Percentiles rank a stretch among this genome's conserved stretches.
These are phyloP conservation scores for Lactarius akahatsu DNA, from an alignment of 768 basidiomycete genomes.

Conservation along the genomic window DNA sequence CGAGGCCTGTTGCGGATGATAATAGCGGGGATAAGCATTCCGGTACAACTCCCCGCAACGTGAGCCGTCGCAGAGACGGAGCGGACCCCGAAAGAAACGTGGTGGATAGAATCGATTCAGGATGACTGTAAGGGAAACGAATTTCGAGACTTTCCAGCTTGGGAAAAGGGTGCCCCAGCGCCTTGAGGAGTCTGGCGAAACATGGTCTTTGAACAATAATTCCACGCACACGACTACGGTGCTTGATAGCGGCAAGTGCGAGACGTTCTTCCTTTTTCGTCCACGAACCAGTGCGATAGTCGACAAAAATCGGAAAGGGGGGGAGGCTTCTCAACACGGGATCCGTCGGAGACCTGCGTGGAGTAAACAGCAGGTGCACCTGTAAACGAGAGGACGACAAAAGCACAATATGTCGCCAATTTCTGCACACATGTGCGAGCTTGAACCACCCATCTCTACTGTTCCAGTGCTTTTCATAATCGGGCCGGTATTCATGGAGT, in stretches of 20 bases:
- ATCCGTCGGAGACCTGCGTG: no score
- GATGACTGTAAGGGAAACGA: no score
- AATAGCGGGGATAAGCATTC: neutral
- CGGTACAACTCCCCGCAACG: neutral
- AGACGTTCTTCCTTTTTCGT: neutral
- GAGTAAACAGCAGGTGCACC: no score
- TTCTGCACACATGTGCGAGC: no score
- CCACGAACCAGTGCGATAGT: neutral
- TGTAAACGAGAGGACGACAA: no score
- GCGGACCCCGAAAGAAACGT: conserved; percentile 1
- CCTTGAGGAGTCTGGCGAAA: neutral
- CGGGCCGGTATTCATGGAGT: no score
- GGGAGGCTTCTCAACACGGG: no score
- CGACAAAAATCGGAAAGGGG: conserved; percentile 2
- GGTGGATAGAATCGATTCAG: neutral
- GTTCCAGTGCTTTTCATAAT: no score
- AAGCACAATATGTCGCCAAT: no score
- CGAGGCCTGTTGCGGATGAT: conserved; percentile 2
- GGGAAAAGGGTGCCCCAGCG: neutral
- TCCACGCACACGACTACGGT: conserved; percentile 1
- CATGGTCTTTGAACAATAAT: neutral
- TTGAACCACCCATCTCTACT: no score
- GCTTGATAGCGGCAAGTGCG: neutral
- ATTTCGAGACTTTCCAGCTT: conserved; percentile 8
- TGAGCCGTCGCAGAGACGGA: conserved; percentile 2